Evolutionary conservation across 441 rosid species (phyloP), one percentile per base, ranked within the genome.

Genomic region (Kokia cookei): DNA sequence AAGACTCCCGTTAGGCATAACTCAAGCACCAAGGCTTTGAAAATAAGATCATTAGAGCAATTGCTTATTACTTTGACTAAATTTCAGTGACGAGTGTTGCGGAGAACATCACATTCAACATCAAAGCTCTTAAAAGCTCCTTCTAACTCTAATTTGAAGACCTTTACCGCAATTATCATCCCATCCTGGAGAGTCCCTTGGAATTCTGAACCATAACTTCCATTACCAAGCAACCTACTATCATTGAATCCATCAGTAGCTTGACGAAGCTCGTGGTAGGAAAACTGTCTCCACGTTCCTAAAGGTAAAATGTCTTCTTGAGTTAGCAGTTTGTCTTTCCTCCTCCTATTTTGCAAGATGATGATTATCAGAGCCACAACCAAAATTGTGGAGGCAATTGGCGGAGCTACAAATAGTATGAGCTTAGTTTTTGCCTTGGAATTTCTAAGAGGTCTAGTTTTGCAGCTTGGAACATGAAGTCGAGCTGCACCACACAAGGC

Each of bases 401-500:
- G 47, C 12, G 32, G 3, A 15, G n/a, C 2, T 32, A 35, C 9
- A 7, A 1, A 32, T 15, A 32, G 2, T 8, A 35, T 19, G 10
- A 63, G 68, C 29, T 40, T 10, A 17, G 5, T 2, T 2, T 14
- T 48, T 19, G 45, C 48, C 71, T 5, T 24, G 9, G 55, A 66
- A 43, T 24, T 51, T 3, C 24, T 9, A 9, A 1, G 10, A 37
- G 26, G 14, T 10, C 11, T 6, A 24, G 55, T 7, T 26, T 45
- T 45, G 55, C 71, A 66, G 14, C 5, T 32, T 45, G 71, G 71
- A 9, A 66, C 19, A 12, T 14, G 32, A 10, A 22, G 1, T n/a
- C 0, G 27, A 2, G 63, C n/a, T 4, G 72, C 29, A n/a, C 80
- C 82, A 19, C 86, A 80, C 2, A 84, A 70, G 6, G 24, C 75